Base-by-base conservation (phyloP, 495 filamentous ascomycete genomes). In the Xylaria flabelliformis region DNA sequence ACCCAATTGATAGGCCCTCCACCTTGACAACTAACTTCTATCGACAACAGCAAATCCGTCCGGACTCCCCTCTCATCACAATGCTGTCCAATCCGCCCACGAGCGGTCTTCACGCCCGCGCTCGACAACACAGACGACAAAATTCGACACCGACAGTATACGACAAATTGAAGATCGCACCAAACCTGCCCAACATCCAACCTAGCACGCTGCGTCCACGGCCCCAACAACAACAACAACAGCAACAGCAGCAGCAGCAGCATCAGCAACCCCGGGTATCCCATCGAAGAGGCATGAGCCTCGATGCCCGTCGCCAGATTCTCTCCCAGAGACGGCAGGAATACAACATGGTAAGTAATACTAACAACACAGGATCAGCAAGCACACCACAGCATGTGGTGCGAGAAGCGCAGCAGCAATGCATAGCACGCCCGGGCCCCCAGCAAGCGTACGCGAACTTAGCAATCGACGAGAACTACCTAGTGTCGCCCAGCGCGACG, bases 81-180 rank as follows among this genome's bases (percentile, higher is more conserved):
- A 95, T 96, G 93, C 88, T 94, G 89, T 92, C 92, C 80, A 89
- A 91, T 83, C 86, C 89, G 74, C 72, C 76, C 69, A 70, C 78
- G 21, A 88, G 85, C 80, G 89, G 82, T 83, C 85, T 91, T 82
- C 89, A 92, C 74, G 83, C 85, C 75, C 91, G 90, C 82, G 89
- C 89, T 78, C 88, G 89, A 79, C 89, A 89, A 85, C 93, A 97
- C 83, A 89, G 93, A 79, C 92, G 94, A 80, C 94, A 95, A 85
- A 91, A 94, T 77, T 97, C 94, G 76, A 96, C 93, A 77, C 94
- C 94, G 70, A 88, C 88, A 70, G 87, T 86, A 74, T 92, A 91
- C 81, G 91, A 93, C 78, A 87, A 87, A 66, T 83, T 86, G 70
- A 91, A 91, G 86, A 87, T 89, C 76, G 81, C 83, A 36, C 83